These are phyloP conservation scores for Gossypium ekmanianum DNA, from an alignment of 345 rosid genomes.

Conservation along the genomic window DNA sequence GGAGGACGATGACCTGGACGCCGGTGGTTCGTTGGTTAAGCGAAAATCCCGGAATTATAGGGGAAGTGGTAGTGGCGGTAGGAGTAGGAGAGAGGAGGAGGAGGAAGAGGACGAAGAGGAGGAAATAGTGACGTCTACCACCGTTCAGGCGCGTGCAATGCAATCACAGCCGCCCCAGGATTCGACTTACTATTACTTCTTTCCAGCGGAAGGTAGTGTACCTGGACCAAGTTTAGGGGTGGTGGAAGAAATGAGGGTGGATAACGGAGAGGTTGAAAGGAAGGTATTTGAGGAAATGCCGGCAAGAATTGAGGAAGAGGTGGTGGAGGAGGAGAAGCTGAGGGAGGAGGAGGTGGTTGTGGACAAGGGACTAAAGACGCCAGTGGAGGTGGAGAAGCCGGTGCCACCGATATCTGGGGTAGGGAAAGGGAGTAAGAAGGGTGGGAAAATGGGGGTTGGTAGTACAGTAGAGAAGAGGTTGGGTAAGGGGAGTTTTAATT, in stretches of 20 bases:
- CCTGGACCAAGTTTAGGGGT: constrained; percentile 63
- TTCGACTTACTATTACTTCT: constrained; percentile 38
- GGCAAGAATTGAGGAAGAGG: constrained; percentile 3
- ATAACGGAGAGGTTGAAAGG: constrained; percentile 26
- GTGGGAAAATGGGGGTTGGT: constrained; percentile 25
- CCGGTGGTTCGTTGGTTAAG: constrained; percentile 29
- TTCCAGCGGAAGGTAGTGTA: constrained; percentile 40
- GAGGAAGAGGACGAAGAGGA: constrained; percentile 14
- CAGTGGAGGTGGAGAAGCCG: constrained; percentile 15
- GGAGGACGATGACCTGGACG: constrained; percentile 37
- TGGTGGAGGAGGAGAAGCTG: constrained; percentile 18
- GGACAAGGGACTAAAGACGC: constrained; percentile 9
- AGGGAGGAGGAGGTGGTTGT: background rate
- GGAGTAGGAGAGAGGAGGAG: constrained; percentile 17
- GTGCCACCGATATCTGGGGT: constrained; percentile 17
- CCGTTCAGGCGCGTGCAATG: constrained; percentile 21
- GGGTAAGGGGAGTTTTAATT: constrained; percentile 27
- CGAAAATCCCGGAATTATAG: constrained; percentile 48
- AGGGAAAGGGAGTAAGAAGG: constrained; percentile 38
- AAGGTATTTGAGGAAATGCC: constrained; percentile 35
- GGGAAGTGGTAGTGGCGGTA: constrained; percentile 35
- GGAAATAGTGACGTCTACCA: constrained; percentile 23
- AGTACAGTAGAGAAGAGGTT: constrained; percentile 39
- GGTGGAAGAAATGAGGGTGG: constrained; percentile 36
- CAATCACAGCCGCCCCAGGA: constrained; percentile 27